Percentiles rank a stretch among this genome's conserved stretches.
phyloP scores from a whole-genome alignment of 306 rosid species.

The Begonia peltatifolia region DNA sequence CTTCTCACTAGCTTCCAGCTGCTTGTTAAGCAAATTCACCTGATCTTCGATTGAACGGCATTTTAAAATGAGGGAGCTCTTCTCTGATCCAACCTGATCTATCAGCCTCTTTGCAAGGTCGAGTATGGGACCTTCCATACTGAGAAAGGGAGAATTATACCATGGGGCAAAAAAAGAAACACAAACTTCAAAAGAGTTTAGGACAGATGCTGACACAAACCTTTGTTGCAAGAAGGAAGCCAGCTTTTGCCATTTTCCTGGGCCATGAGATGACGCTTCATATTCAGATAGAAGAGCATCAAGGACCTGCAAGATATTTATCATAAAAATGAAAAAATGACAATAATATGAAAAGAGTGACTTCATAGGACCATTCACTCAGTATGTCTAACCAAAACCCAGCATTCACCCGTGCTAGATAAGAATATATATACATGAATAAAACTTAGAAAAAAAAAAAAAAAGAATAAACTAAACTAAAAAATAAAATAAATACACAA shows the following conservation, averaged over 20 bases:
- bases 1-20: slow-evolving; percentile 67
- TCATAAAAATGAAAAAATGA: no score
- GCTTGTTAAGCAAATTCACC: slow-evolving; percentile 53
- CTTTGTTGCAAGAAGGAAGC: slow-evolving; percentile 66
- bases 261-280: slow-evolving; percentile 65
- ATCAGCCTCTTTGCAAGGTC: slow-evolving; percentile 60
- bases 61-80: slow-evolving; percentile 46
- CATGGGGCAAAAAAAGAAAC: slow-evolving; percentile 1
- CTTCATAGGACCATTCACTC: no score
- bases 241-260: slow-evolving; percentile 81
- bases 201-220: slow-evolving; percentile 19
- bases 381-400: no score
- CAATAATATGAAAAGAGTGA: no score
- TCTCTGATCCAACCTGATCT: slow-evolving; percentile 73
- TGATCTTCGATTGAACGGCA: slow-evolving; percentile 66
- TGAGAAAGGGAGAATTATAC: slow-evolving; percentile 14
- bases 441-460: no score
- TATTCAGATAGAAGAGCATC: slow-evolving; percentile 76
- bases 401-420: no score
- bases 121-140: slow-evolving; percentile 79
- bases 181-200: neutral
- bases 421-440: no score
- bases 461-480: no score
- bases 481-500: no score
- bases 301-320: slow-evolving; percentile 49